phyloP scores from a whole-genome alignment of 257 asterid genomes.

The Paraleonurus japonicus region DNA sequence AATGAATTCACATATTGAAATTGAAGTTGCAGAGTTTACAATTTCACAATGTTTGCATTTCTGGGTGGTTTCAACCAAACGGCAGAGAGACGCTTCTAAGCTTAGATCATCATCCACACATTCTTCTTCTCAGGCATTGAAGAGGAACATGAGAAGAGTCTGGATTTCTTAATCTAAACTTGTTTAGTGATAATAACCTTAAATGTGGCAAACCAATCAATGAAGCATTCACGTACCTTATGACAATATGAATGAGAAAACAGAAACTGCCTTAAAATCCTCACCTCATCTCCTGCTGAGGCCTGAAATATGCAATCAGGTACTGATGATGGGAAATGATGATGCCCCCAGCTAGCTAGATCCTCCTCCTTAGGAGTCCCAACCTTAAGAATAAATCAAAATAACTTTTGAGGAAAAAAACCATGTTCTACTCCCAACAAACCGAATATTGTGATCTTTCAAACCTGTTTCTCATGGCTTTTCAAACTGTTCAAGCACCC shows the following conservation, averaged over 20 bases:
- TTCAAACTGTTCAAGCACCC: slow-evolving; percentile 69
- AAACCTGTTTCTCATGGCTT: slow-evolving; percentile 81
- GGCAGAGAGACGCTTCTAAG: too few relatives aligned
- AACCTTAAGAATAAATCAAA: slow-evolving; percentile 42
- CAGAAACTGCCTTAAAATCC: slow-evolving; percentile 20
- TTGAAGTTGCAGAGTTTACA: too few relatives aligned
- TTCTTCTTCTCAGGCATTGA: too few relatives aligned
- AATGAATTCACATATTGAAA: too few relatives aligned
- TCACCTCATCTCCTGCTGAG: slow-evolving; percentile 94
- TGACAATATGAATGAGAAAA: background rate
- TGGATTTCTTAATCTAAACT: too few relatives aligned
- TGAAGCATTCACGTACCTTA: background rate
- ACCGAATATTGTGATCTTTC: slow-evolving; percentile 15
- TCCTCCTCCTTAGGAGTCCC: slow-evolving; percentile 97
- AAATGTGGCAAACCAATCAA: background rate
- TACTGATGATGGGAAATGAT: slow-evolving; percentile 70
- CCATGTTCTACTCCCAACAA: slow-evolving; percentile 8
- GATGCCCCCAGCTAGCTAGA: slow-evolving; percentile 93
- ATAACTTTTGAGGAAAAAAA: slow-evolving; percentile 21
- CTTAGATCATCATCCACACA: too few relatives aligned
- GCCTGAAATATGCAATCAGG: slow-evolving; percentile 88
- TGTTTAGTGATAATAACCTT: background rate
- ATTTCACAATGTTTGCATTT: too few relatives aligned
- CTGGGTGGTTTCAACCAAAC: too few relatives aligned
- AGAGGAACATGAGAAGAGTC: too few relatives aligned